Evolutionary conservation across 352 stramenopile genomes (phyloP), one percentile per base, ranked within the genome.

Genomic region (Aphanomyces cochlioides): DNA sequence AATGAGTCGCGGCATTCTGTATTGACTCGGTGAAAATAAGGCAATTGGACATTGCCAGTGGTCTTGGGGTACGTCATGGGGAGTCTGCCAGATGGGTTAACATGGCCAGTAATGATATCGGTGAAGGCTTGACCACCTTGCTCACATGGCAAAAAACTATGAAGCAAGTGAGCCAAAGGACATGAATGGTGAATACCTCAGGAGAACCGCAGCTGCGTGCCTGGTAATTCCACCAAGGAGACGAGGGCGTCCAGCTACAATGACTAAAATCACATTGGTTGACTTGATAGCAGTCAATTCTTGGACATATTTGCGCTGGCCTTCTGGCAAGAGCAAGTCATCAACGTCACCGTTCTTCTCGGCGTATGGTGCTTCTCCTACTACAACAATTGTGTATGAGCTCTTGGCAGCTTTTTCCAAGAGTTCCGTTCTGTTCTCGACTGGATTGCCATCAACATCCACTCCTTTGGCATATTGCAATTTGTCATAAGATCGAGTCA

Each of bases 261-360:
- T 73, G 38, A 96, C 80, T 1, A 95, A 64, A 15, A 96, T 79
- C 7, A 96, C 72, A 54, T 92, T 92, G 7, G 85, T 90, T 5
- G 77, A 77, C 4, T 81, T 89, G 1, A 54, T 41, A 19, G 76
- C 75, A 4, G 75, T 79, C 4, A 96, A 78, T 13, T 82, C 73
- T 10, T 77, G 73, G 10, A 96, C 79, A 58, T 95, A 96, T 59
- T 80, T 77, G 21, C 90, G 70, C 67, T 96, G 87, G 5, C 86
- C 85, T 1, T 41, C 17, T 0, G 88, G 78, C 4, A 96, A 73
- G 0, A 75, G 77, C 10, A 93, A 61, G 61, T 96, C 84, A 37
- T 92, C 73, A 53, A 96, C 90, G 67, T 96, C 89, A 3, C 89
- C 89, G 2, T 81, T 75, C 64, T 96, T 96, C 67, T 96, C 89